These are phyloP conservation scores for Sporothrix curviconia DNA, from an alignment of 2,329 filamentous ascomycete species.

Conservation along the genomic window DNA sequence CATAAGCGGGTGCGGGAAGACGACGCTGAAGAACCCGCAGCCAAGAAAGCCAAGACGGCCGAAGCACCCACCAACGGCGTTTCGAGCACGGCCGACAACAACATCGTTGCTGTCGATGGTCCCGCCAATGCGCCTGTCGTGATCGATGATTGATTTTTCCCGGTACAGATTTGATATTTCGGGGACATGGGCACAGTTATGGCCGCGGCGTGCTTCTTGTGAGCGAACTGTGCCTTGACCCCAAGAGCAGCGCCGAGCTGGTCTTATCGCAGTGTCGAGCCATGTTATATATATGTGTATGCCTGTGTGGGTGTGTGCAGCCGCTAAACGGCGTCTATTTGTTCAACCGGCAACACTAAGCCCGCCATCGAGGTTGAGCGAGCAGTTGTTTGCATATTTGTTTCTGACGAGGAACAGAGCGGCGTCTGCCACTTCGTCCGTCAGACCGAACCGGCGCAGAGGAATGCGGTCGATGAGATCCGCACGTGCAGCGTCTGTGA, in stretches of 20 bases:
- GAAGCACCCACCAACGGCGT: conserved; percentile 18
- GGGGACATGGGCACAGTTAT: no score
- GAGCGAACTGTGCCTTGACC: background rate
- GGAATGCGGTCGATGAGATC: conserved; percentile 46
- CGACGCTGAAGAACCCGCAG: conserved; percentile 28
- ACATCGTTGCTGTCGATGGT: no score
- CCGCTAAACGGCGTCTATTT: no score
- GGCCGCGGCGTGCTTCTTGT: no score
- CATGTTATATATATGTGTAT: background rate
- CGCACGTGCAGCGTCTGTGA: background rate
- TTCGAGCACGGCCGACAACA: no score
- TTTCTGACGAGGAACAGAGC: conserved; percentile 72
- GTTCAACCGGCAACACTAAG: conserved; percentile 56
- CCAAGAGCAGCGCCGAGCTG: conserved; percentile 27
- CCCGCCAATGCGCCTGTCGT: background rate
- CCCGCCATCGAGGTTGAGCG: conserved; percentile 80
- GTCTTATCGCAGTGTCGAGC: no score
- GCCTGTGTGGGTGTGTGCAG: no score
- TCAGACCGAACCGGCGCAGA: conserved; percentile 56
- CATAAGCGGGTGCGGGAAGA: conserved; percentile 45
- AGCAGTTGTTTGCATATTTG: conserved; percentile 78
- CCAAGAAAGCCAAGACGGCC: conserved; percentile 44
- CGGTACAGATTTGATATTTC: no score
- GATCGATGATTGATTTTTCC: background rate
- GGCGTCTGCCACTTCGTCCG: conserved; percentile 73